Evolutionary conservation across 2,329 filamentous ascomycete genomes (phyloP).

Genomic region (Seiridium unicorne): DNA sequence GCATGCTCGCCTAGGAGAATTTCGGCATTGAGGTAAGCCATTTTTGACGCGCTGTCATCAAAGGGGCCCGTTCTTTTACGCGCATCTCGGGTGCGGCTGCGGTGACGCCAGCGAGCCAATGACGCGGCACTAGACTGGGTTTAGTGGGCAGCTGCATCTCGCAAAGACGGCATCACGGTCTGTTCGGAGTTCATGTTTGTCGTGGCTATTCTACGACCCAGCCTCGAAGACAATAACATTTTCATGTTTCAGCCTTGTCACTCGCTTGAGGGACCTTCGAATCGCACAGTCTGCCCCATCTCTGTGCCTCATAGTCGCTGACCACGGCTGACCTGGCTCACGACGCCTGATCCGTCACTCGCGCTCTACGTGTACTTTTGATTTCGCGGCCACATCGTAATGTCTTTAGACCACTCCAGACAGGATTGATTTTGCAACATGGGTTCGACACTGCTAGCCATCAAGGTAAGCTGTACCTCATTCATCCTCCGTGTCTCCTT

Average conservation of each 20-base stretch:
- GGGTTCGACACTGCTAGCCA: slow-evolving; percentile 30
- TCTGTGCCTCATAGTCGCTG: too few relatives aligned
- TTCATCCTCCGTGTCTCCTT: too few relatives aligned
- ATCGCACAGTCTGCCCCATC: too few relatives aligned
- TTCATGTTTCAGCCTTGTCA: too few relatives aligned
- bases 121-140: background rate
- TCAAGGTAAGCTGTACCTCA: slow-evolving; percentile 27
- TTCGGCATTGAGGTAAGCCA: background rate
- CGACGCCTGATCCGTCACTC: background rate
- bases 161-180: background rate
- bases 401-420: background rate
- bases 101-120: background rate
- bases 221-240: too few relatives aligned
- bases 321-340: too few relatives aligned
- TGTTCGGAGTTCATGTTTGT: too few relatives aligned
- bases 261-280: too few relatives aligned
- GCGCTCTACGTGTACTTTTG: background rate
- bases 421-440: slow-evolving; percentile 16
- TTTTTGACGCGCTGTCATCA: background rate
- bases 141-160: background rate
- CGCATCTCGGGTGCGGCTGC: background rate
- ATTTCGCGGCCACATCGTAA: background rate
- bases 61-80: background rate
- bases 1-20: background rate
- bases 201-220: too few relatives aligned